A percentile compares a stretch with the other conserved stretches of the same genome.
phyloP scores from a whole-genome alignment of 2,329 filamentous ascomycete species.

The Pseudocercospora cruenta region DNA sequence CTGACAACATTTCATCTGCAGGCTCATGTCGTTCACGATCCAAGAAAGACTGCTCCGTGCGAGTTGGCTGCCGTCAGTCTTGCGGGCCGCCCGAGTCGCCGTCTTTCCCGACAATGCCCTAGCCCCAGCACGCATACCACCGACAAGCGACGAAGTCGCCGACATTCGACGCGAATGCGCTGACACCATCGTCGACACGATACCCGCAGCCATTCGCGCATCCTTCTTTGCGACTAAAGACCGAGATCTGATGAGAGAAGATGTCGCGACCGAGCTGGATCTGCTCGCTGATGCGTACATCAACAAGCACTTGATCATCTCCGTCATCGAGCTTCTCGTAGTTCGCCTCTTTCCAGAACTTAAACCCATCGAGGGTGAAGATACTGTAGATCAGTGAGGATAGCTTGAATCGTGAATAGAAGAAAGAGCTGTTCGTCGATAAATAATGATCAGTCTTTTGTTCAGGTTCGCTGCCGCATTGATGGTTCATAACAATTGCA shows the following conservation, averaged over 20 bases:
- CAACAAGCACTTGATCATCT: constrained; percentile 89
- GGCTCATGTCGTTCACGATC: constrained; percentile 52
- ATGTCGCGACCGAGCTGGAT: constrained; percentile 61
- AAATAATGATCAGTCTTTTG: neutral
- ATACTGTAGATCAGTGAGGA: neutral
- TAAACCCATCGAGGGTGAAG: constrained; percentile 50
- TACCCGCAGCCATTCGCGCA: constrained; percentile 52
- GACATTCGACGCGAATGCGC: constrained; percentile 70
- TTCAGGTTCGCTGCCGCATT: neutral
- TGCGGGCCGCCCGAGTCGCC: constrained; percentile 72
- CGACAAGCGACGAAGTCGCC: constrained; percentile 64
- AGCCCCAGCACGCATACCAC: constrained; percentile 63
- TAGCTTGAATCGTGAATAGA: neutral
- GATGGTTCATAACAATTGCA: constrained; percentile 8
- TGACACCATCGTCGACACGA: constrained; percentile 54
- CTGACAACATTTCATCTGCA: constrained; percentile 31
- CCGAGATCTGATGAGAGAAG: constrained; percentile 42
- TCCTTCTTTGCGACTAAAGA: constrained; percentile 47
- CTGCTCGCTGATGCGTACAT: constrained; percentile 81
- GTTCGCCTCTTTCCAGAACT: constrained; percentile 84
- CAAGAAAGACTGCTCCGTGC: constrained; percentile 47
- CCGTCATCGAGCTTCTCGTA: constrained; percentile 79
- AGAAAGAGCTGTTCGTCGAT: neutral
- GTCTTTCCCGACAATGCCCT: constrained; percentile 86
- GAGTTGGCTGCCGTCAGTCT: constrained; percentile 49